These are phyloP conservation scores for Hanseniaspora taiwanica DNA, from an alignment of 805 yeast species.

Conservation along the genomic window DNA sequence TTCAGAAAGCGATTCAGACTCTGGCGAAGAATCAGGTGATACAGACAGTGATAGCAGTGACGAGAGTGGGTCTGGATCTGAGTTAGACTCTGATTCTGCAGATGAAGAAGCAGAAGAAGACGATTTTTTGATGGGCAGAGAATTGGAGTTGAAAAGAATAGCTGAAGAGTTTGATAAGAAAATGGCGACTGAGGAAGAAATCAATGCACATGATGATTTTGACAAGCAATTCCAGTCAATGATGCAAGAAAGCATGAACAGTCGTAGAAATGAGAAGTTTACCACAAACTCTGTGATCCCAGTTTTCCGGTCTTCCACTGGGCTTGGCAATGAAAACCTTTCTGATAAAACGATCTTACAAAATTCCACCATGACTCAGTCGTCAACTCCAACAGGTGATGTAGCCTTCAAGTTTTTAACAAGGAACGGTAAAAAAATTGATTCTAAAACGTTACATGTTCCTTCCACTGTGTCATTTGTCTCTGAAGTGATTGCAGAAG, in stretches of 20 bases:
- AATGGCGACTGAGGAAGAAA: constrained; percentile 29
- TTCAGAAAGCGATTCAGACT: constrained; percentile 3
- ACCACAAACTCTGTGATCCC: constrained; percentile 9
- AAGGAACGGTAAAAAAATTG: constrained; percentile 35
- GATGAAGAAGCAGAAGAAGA: constrained; percentile 11
- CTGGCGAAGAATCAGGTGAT: constrained; percentile 9
- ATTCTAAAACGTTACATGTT: constrained; percentile 32
- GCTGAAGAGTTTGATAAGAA: constrained; percentile 28
- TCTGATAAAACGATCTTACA: too few relatives aligned
- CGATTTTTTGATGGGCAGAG: constrained; percentile 20
- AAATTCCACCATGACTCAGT: too few relatives aligned
- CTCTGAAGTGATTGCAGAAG: constrained; percentile 36
- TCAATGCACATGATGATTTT: constrained; percentile 35
- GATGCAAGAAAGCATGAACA: constrained; percentile 37
- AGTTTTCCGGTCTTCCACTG: constrained; percentile 6
- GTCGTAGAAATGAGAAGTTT: constrained; percentile 21
- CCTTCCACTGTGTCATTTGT: constrained; percentile 46
- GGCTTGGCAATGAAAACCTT: too few relatives aligned
- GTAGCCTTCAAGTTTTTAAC: constrained; percentile 43
- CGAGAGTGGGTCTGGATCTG: constrained; percentile 11
- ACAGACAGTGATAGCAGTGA: constrained; percentile 16
- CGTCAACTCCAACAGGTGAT: constrained; percentile 9
- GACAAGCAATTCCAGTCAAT: constrained; percentile 44
- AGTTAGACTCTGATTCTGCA: constrained; percentile 9
- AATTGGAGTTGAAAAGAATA: constrained; percentile 21